Percentiles rank a stretch among this genome's conserved stretches.
Conservation (phyloP, 2,329 filamentous ascomycete genomes). For the Colletotrichum siamense region DNA sequence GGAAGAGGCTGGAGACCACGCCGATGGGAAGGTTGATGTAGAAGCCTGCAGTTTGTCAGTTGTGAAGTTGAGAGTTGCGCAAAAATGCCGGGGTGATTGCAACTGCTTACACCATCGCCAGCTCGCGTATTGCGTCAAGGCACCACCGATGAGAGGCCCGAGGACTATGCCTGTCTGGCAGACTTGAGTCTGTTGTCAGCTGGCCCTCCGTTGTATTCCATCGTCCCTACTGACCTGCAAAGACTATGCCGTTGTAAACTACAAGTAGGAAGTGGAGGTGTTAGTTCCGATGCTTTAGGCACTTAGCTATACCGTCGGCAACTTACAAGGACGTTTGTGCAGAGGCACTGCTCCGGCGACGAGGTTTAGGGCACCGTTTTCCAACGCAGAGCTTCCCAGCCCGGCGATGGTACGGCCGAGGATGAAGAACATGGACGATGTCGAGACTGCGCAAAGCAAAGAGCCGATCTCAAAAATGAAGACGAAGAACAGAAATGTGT, state of each 20-base stretch:
- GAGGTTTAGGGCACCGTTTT: not conserved
- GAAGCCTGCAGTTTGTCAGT: not conserved
- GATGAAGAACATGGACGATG: not conserved
- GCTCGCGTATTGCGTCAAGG: not conserved
- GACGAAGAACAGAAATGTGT: not conserved
- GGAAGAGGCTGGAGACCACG: not conserved
- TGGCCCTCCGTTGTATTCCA: fast-evolving
- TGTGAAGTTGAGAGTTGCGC: not conserved
- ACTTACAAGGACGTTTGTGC: not conserved
- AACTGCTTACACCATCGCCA: not conserved
- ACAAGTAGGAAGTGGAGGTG: not conserved
- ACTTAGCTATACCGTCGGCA: fast-evolving
- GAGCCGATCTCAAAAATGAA: not conserved
- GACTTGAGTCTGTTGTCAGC: not conserved
- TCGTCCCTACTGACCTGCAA: not conserved
- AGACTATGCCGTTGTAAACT: not conserved
- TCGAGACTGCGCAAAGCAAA: not conserved
- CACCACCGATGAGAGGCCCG: not conserved
- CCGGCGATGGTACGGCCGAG: not conserved
- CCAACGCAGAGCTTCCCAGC: not conserved
- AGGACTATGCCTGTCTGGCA: not conserved
- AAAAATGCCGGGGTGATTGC: not conserved
- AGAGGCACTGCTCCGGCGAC: not conserved
- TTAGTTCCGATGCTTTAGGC: not conserved
- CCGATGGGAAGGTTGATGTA: not conserved